A percentile compares a stretch with the other conserved stretches of the same genome.
Evolutionary conservation across 2,329 filamentous ascomycete species (phyloP).

Genomic region (Microsporum canis): DNA sequence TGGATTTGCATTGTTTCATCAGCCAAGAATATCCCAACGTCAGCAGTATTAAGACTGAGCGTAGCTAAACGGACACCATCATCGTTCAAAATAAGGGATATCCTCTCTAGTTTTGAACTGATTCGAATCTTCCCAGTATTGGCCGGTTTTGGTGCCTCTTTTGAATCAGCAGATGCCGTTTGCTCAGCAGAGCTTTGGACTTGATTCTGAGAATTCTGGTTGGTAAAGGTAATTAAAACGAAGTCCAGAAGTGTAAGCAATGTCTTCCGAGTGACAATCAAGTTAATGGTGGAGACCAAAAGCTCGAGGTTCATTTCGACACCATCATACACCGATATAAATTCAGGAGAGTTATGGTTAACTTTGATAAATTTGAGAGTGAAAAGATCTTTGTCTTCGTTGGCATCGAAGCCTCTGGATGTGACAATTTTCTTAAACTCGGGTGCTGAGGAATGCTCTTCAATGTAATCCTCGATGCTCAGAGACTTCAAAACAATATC

Average conservation of each 20-base stretch:
- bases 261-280: constrained; percentile 88
- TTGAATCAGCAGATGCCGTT: constrained; percentile 21
- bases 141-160: constrained; percentile 22
- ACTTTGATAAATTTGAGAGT: constrained; percentile 82
- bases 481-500: constrained; percentile 80
- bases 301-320: constrained; percentile 89
- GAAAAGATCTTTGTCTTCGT: constrained; percentile 69
- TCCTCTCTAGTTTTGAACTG: constrained; percentile 85
- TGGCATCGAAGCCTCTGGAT: constrained; percentile 60
- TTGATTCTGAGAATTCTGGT: constrained; percentile 41
- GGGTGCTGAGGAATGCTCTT: constrained; percentile 59
- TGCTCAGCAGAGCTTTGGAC: constrained; percentile 17
- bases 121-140: constrained; percentile 71
- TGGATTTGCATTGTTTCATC: constrained; percentile 80
- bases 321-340: constrained; percentile 80
- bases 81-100: constrained; percentile 90
- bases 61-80: constrained; percentile 92
- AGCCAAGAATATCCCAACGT: constrained; percentile 78
- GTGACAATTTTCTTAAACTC: constrained; percentile 98
- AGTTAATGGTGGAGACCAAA: constrained; percentile 85
- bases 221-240: constrained; percentile 80
- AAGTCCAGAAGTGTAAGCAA: constrained; percentile 89
- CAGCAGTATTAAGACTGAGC: constrained; percentile 79
- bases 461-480: constrained; percentile 88
- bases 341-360: constrained; percentile 83